Percentiles rank a stretch among this genome's conserved stretches.
These are phyloP conservation scores for Suillus occidentalis DNA, from an alignment of 768 basidiomycete genomes.

Conservation along the genomic window DNA sequence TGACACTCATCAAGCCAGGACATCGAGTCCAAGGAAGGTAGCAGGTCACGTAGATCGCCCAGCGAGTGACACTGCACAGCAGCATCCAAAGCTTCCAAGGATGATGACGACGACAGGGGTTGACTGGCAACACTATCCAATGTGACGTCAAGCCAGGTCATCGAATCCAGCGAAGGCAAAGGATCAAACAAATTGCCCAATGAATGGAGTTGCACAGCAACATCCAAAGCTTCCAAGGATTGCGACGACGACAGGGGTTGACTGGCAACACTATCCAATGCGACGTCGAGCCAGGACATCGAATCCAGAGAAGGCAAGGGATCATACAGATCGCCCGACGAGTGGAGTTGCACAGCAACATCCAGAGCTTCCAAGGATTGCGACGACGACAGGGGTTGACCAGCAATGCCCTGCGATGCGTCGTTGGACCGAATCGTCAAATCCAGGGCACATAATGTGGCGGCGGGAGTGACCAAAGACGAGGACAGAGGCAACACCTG, in stretches of 20 bases:
- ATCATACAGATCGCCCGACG: background rate
- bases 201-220: background rate
- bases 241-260: background rate
- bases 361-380: background rate
- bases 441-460: background rate
- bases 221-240: background rate
- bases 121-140: background rate
- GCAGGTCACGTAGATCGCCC: background rate
- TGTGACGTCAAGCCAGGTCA: background rate
- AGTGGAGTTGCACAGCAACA: background rate
- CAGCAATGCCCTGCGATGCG: background rate
- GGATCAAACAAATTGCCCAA: background rate
- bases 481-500: background rate
- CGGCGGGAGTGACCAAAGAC: background rate
- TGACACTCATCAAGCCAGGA: background rate
- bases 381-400: background rate
- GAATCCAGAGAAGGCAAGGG: background rate
- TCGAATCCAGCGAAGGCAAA: background rate
- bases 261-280: background rate
- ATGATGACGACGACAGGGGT: background rate
- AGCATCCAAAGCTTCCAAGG: background rate
- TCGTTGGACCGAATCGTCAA: background rate
- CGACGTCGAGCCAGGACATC: background rate
- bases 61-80: background rate
- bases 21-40: background rate